phyloP scores from a whole-genome alignment of 1,284 basidiomycete genomes.

The Ganoderma meredithae region DNA sequence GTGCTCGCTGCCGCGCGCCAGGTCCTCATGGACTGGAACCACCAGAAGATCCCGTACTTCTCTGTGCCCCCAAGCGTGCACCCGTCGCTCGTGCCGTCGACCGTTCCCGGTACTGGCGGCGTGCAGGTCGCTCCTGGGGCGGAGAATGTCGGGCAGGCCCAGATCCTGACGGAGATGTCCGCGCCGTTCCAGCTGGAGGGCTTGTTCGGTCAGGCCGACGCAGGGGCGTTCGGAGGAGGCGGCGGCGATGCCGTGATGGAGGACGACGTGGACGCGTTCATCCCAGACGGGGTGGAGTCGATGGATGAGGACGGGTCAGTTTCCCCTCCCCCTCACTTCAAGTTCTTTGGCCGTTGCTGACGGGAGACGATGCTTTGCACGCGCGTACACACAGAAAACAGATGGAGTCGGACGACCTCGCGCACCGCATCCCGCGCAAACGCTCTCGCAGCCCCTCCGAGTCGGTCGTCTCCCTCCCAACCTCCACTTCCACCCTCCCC shows the following conservation, averaged over 20 bases:
- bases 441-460: conserved; percentile 41
- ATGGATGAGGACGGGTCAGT: conserved; percentile 64
- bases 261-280: conserved; percentile 44
- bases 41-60: conserved; percentile 93
- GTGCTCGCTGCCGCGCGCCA: conserved; percentile 83
- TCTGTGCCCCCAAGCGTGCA: conserved; percentile 83
- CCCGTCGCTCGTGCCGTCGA: conserved; percentile 74
- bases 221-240: conserved; percentile 63
- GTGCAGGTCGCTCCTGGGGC: conserved; percentile 66
- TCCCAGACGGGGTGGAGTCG: conserved; percentile 31
- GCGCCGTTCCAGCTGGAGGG: conserved; percentile 80
- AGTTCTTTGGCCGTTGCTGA: not conserved
- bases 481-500: too few species aligned
- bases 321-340: too few species aligned
- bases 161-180: conserved; percentile 71
- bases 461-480: conserved; percentile 18
- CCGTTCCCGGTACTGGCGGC: conserved; percentile 36
- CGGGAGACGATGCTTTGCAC: not conserved
- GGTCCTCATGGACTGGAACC: conserved; percentile 95
- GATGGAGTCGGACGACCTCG: conserved; percentile 56
- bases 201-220: conserved; percentile 78
- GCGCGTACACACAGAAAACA: conserved; percentile 30
- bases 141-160: conserved; percentile 77
- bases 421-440: conserved; percentile 47
- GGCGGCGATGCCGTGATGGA: conserved; percentile 31